A percentile compares a stretch with the other conserved stretches of the same genome.
phyloP scores from a whole-genome alignment of 2,329 filamentous ascomycete species.

The Ophiostoma angusticollis region DNA sequence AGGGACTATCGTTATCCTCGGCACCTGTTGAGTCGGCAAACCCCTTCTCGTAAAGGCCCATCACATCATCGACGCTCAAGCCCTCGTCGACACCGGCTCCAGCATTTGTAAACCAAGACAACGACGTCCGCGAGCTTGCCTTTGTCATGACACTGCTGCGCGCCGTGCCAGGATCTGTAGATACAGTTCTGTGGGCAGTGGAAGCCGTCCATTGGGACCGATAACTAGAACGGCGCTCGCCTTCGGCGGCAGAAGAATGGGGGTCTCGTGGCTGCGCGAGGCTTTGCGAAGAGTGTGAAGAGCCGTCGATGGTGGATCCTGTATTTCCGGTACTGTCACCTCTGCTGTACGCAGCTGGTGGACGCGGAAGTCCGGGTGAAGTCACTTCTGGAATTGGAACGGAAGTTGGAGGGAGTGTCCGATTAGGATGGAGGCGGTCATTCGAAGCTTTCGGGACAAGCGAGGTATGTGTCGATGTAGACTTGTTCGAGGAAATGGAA shows the following conservation, averaged over 20 bases:
- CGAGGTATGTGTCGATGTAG: constrained; percentile 33
- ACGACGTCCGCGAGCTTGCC: constrained; percentile 53
- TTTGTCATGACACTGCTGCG: constrained; percentile 73
- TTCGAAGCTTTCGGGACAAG: constrained; percentile 26
- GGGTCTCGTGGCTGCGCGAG: constrained; percentile 12
- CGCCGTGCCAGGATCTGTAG: constrained; percentile 48
- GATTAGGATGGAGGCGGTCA: constrained; percentile 25
- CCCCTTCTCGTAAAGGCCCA: constrained; percentile 55
- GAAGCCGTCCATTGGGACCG: constrained; percentile 43
- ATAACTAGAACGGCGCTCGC: constrained; percentile 42
- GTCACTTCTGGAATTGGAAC: constrained; percentile 7
- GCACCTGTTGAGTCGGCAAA: constrained; percentile 40
- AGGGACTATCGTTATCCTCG: constrained; percentile 26
- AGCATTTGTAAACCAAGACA: constrained; percentile 34
- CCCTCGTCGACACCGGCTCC: constrained; percentile 37
- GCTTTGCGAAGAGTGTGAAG: constrained; percentile 10
- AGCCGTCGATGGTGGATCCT: neutral
- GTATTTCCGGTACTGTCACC: constrained; percentile 24
- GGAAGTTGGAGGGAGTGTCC: constrained; percentile 14
- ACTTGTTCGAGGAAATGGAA: constrained; percentile 35
- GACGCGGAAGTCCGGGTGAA: constrained; percentile 17
- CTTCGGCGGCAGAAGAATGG: constrained; percentile 36
- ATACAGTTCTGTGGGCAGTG: constrained; percentile 41
- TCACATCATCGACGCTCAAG: constrained; percentile 53
- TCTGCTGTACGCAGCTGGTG: constrained; percentile 20